Base-by-base conservation (phyloP, 441 rosid genomes). In the Aleurites moluccanus region DNA sequence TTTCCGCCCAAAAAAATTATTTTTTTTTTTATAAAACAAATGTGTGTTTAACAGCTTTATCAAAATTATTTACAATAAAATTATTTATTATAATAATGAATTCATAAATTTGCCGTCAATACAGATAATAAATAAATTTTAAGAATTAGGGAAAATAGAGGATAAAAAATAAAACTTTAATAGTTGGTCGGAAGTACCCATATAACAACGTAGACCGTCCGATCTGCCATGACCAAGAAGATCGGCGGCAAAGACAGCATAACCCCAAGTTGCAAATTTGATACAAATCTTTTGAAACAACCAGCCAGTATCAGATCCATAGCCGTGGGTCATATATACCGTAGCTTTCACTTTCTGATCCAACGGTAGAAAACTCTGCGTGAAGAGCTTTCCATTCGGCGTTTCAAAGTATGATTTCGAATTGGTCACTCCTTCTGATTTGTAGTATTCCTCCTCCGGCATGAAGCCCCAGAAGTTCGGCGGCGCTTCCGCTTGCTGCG, bases 291-390 rank as follows among this genome's bases (percentile, higher is more conserved):
- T 91, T 83, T 91, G 97, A 75, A 94, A 92, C 79, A 92, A 15
- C 98, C 97, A 94, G 0, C 92, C 93, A 1, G 97, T 87, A 61
- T 94, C 98, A 11, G 97, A 91, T 79, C 97, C 98, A 47, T 92
- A 94, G 33, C 97, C 98, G 52, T 94, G 97, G 63, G 89, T 79
- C 97, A 91, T 92, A 82, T 73, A 89, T 7, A 92, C 97, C 5
- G 95, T 64, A 7, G 82, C 98, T 80, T 91, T 94, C 78, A 91
- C 83, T 23, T 87, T 78, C 57, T 76, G 60, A 75, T 91, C 97
- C 71, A 92, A 73, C 0, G 98, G 97, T 14, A 92, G 13, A 73
- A 94, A 92, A 65, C 91, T 80, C 86, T 94, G 97, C 0, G 92
- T 90, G 77, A 94, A 94, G 78, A 94, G 76, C 79, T 86, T 94